Evolutionary conservation across 495 filamentous ascomycete species (phyloP).

Genomic region (Penicillium samsonianum): DNA sequence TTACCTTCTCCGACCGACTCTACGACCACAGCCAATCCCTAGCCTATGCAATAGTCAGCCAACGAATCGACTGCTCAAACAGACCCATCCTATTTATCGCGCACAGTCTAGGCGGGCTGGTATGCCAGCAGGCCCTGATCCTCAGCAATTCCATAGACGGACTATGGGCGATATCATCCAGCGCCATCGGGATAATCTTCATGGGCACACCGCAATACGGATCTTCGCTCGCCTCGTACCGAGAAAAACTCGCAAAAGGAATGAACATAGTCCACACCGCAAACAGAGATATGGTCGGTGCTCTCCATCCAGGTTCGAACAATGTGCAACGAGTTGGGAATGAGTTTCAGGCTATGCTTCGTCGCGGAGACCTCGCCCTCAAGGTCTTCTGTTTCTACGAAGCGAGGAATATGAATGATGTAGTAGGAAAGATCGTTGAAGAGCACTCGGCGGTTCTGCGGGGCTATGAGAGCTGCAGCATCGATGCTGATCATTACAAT

Average conservation of each 20-base stretch:
- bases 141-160: constrained; percentile 10
- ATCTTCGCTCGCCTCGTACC: background rate
- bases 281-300: background rate
- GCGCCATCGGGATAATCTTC: constrained; percentile 2
- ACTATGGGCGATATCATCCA: constrained; percentile 7
- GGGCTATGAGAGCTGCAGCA: background rate
- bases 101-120: constrained; percentile 2
- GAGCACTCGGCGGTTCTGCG: constrained; percentile 7
- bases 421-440: constrained; percentile 10
- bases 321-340: background rate
- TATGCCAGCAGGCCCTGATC: constrained; percentile 9
- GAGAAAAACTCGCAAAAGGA: constrained; percentile 3
- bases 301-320: background rate
- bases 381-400: constrained; percentile 11
- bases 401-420: background rate
- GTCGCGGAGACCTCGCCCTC: background rate
- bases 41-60: constrained; percentile 9
- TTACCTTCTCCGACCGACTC: background rate
- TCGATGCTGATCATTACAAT: background rate
- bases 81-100: constrained; percentile 12
- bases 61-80: background rate
- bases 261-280: background rate
- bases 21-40: constrained; percentile 6
- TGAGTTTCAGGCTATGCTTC: background rate
- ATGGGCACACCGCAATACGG: constrained; percentile 11